Percentiles rank a stretch among this genome's conserved stretches.
Evolutionary conservation across 352 stramenopile genomes (phyloP).

Genomic region (Phytophthora pisi): DNA sequence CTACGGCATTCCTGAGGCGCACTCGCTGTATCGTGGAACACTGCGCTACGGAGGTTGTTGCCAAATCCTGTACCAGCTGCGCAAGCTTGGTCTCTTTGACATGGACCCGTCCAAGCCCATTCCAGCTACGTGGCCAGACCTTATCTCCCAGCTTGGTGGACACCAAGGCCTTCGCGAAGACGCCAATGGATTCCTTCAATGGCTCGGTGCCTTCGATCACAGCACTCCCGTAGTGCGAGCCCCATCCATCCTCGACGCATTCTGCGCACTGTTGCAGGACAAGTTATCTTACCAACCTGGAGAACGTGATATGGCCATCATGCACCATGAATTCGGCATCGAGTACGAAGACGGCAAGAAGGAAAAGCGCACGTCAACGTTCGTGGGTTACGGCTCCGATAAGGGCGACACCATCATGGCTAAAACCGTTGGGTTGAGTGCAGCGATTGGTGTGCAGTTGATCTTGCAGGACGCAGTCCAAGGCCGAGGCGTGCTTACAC

Average conservation of each 20-base stretch:
- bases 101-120: slow-evolving; percentile 55
- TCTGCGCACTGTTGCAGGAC: slow-evolving; percentile 87
- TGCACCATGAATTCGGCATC: slow-evolving; percentile 92
- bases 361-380: slow-evolving; percentile 90
- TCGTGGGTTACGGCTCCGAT: slow-evolving; percentile 92
- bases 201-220: slow-evolving; percentile 72
- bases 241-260: slow-evolving; percentile 78
- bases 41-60: slow-evolving; percentile 95
- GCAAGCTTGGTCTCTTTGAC: slow-evolving; percentile 91
- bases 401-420: slow-evolving; percentile 95
- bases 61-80: slow-evolving; percentile 89
- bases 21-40: slow-evolving; percentile 94
- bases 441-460: slow-evolving; percentile 93
- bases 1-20: slow-evolving; percentile 93
- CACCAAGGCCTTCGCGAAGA: slow-evolving; percentile 43
- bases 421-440: slow-evolving; percentile 95
- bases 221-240: slow-evolving; percentile 60
- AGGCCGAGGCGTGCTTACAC: slow-evolving; percentile 85
- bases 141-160: slow-evolving; percentile 61
- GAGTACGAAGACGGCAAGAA: slow-evolving; percentile 80
- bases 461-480: slow-evolving; percentile 92
- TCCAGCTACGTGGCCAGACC: slow-evolving; percentile 78
- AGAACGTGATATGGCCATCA: slow-evolving; percentile 96
- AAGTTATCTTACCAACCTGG: slow-evolving; percentile 89
- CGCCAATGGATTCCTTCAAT: slow-evolving; percentile 75